Percentiles rank a stretch among this genome's conserved stretches.
Evolutionary conservation across 1,284 basidiomycete genomes (phyloP).

Genomic region (Fomes fomentarius): DNA sequence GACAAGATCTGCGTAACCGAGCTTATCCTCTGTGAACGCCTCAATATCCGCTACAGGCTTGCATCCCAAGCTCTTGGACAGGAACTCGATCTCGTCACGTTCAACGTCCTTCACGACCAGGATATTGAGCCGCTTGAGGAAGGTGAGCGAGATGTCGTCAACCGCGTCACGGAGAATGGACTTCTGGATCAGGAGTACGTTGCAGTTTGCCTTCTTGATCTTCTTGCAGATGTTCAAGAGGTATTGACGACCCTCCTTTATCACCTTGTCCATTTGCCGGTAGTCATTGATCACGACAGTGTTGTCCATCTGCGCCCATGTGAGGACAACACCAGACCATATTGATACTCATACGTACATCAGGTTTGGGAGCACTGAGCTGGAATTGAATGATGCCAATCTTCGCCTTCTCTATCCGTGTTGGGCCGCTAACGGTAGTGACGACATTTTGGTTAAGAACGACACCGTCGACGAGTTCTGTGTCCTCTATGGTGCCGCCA

Average conservation of each 20-base stretch:
- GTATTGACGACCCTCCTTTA: slow-evolving; percentile 99
- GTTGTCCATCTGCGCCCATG: slow-evolving; percentile 90
- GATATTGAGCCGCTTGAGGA: slow-evolving; percentile 97
- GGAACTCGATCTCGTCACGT: slow-evolving; percentile 98
- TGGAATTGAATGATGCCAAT: slow-evolving; percentile 99
- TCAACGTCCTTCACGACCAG: slow-evolving; percentile 98
- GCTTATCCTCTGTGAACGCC: slow-evolving; percentile 98
- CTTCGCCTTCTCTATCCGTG: slow-evolving; percentile 97
- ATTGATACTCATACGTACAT: slow-evolving; percentile 57
- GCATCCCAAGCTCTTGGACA: slow-evolving; percentile 93
- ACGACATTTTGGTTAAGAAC: slow-evolving; percentile 97
- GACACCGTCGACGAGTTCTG: slow-evolving; percentile 95
- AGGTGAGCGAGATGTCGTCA: slow-evolving; percentile 98
- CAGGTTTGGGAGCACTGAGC: slow-evolving; percentile 96
- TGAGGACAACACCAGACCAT: not conserved
- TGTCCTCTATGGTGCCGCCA: slow-evolving; percentile 99
- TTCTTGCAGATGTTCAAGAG: slow-evolving; percentile 98
- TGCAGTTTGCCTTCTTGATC: slow-evolving; percentile 99
- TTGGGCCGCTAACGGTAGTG: slow-evolving; percentile 89
- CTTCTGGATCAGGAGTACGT: slow-evolving; percentile 98
- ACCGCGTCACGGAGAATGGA: slow-evolving; percentile 99
- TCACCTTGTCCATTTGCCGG: slow-evolving; percentile 99
- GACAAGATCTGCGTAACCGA: slow-evolving; percentile 94
- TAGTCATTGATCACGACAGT: slow-evolving; percentile 99
- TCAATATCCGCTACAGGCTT: slow-evolving; percentile 99